phyloP scores from a whole-genome alignment of 106 monocot genomes.

The Dactylorhiza incarnata region DNA sequence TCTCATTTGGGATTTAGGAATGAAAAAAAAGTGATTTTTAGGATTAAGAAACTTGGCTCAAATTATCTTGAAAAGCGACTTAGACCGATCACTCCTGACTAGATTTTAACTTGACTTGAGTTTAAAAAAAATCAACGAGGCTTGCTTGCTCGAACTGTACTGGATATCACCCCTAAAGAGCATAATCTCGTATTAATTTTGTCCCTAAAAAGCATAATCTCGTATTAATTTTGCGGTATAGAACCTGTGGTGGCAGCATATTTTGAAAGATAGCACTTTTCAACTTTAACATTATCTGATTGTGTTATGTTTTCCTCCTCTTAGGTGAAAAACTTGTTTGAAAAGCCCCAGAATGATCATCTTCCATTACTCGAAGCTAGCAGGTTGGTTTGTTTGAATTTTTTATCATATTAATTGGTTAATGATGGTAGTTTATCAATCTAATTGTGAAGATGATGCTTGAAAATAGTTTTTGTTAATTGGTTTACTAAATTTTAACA shows the following conservation, averaged over 20 bases:
- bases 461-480: neutral
- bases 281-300: neutral
- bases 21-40: too few species aligned
- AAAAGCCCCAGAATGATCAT: constrained; percentile 91
- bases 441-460: neutral
- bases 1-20: too few species aligned
- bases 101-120: too few species aligned
- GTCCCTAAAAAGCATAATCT: neutral
- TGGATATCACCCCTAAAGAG: too few species aligned
- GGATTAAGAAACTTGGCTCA: too few species aligned
- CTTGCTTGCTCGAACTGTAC: too few species aligned
- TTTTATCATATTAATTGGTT: neutral
- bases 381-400: constrained; percentile 41
- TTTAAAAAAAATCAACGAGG: too few species aligned
- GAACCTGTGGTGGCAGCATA: neutral
- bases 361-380: constrained; percentile 95
- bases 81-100: too few species aligned
- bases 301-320: neutral
- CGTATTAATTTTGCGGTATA: neutral
- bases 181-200: too few species aligned
- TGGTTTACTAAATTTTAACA: neutral
- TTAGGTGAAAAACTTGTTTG: constrained; percentile 84
- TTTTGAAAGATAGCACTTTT: neutral
- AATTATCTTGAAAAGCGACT: too few species aligned
- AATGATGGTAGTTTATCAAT: neutral